Evolutionary conservation across 208 protist genomes (phyloP).

Genomic region (Trypanosoma lewisi): DNA sequence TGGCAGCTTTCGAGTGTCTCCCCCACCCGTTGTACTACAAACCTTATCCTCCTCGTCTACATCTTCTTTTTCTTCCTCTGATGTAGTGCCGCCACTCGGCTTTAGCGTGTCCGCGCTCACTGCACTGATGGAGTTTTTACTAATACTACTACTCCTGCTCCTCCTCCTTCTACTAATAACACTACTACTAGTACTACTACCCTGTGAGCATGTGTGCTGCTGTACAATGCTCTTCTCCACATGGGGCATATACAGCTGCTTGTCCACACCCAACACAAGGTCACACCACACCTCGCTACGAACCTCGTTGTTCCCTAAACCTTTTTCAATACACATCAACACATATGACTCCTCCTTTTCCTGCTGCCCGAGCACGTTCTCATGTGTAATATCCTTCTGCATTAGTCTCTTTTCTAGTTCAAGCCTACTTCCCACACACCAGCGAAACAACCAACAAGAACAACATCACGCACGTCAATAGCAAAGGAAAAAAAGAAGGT

Average conservation of each 20-base stretch:
- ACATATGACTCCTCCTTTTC: slow-evolving; percentile 32
- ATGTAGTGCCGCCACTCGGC: neutral
- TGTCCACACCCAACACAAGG: slow-evolving; percentile 35
- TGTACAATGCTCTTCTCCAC: slow-evolving; percentile 39
- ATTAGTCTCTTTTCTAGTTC: no score
- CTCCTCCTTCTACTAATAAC: no score
- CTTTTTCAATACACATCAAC: slow-evolving; percentile 30
- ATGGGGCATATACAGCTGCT: slow-evolving; percentile 28
- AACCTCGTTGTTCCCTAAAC: slow-evolving; percentile 39
- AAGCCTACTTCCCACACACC: no score
- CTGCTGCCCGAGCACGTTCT: neutral
- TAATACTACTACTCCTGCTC: slow-evolving; percentile 4
- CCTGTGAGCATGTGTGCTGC: no score
- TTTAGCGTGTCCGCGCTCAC: neutral
- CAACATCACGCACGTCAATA: no score
- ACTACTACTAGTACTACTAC: no score
- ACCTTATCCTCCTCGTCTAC: neutral
- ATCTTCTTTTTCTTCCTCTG: neutral
- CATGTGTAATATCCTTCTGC: slow-evolving; percentile 20
- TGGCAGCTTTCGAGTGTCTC: no score
- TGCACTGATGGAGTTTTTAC: neutral
- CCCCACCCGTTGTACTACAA: no score
- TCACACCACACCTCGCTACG: slow-evolving; percentile 56
- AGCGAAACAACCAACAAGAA: no score
- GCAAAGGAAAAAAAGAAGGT: no score